Base-by-base conservation (phyloP, 192 early-diverging fungal species). In the Mortierella alpina region DNA sequence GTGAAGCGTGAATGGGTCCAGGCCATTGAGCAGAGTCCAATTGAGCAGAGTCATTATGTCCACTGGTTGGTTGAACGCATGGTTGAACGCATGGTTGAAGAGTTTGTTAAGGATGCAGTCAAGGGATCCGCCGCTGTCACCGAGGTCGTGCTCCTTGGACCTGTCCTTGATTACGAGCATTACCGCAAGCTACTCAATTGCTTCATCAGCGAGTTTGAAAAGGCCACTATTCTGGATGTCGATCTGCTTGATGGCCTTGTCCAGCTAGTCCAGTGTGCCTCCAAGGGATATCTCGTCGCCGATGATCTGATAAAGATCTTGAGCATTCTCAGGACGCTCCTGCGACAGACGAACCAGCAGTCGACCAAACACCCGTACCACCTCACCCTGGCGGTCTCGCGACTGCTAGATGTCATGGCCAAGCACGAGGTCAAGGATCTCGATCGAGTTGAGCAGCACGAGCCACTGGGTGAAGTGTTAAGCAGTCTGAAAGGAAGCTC, bases 81-180 rank as follows among this genome's bases (percentile, higher is more conserved):
- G n/a, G n/a, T n/a, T n/a, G n/a, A n/a, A n/a, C n/a, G n/a, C 4
- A 59, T 59, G 58, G 39, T 59, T 9, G 4, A 59, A 20, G 11
- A 59, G 22, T 59, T 59, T 59, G 39, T 59, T 39, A 11, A 23
- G 9, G 8, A 59, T 8, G 6, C 22, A 7, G 6, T 8, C 7
- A 59, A 41, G 22, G 40, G 41, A 20, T 40, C 8, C 17, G 58
- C 22, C 7, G 6, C 58, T 15, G 17, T 59, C 58, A 7, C 23
- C 39, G 58, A 59, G 58, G 17, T 59, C 7, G 22, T 59, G 11
- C 58, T 59, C 7, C 58, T 59, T 41, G 58, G 58, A 31, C 41
- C 58, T 41, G 58, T 42, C 31, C 58, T 59, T 5, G 41, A 59
- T 8, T 1, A 9, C 10, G 17, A 59, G 22, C 41, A 7, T 2